These are phyloP conservation scores for Chaetoceros muelleri DNA, from an alignment of 108 stramenopile species.

Conservation along the genomic window DNA sequence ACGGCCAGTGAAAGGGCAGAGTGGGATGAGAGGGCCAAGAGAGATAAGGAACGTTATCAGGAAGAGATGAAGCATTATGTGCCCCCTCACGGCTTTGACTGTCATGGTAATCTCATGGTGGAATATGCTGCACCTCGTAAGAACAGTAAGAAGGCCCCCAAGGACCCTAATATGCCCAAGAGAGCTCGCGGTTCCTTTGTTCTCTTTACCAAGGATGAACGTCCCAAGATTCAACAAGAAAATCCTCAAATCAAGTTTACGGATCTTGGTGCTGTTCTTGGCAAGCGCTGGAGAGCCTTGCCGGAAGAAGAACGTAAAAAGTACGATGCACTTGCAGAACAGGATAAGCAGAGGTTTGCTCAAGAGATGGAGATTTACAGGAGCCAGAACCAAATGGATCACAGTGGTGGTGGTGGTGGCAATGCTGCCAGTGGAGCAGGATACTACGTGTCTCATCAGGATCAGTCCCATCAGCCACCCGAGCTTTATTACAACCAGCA, in stretches of 20 bases:
- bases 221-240: conserved; percentile 70
- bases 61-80: conserved; percentile 65
- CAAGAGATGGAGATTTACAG: conserved; percentile 80
- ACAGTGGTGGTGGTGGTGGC: neutral
- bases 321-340: conserved; percentile 75
- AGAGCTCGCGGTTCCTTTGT: conserved; percentile 68
- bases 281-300: conserved; percentile 85
- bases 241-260: conserved; percentile 85
- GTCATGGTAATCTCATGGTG: conserved; percentile 53
- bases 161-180: conserved; percentile 72
- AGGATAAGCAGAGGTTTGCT: conserved; percentile 84
- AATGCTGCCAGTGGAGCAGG: conserved; percentile 1
- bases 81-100: conserved; percentile 73
- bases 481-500: neutral
- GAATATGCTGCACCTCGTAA: conserved; percentile 61
- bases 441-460: conserved; percentile 9
- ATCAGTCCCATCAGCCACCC: neutral
- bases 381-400: conserved; percentile 7
- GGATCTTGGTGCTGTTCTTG: conserved; percentile 82
- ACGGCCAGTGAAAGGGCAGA: conserved; percentile 68
- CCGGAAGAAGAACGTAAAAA: conserved; percentile 70
- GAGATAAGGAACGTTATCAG: conserved; percentile 77
- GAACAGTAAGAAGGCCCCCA: conserved; percentile 48
- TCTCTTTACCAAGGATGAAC: conserved; percentile 79
- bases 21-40: conserved; percentile 66